Percentiles rank a stretch among this genome's conserved stretches.
Evolutionary conservation across 2,329 filamentous ascomycete species (phyloP).

Genomic region (Fusarium fracticaudum): DNA sequence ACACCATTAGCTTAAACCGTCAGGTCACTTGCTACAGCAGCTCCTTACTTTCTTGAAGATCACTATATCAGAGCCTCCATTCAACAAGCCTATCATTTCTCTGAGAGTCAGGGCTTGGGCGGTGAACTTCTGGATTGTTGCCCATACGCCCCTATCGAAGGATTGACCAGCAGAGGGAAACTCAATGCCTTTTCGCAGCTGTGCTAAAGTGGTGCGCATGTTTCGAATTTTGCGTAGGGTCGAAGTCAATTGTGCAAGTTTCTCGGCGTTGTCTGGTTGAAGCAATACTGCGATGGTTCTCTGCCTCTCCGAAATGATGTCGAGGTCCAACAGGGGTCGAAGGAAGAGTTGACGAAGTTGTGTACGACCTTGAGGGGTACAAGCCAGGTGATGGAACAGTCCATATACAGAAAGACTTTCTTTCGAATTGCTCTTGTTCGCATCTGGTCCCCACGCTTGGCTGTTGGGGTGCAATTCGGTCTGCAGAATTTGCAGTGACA

Average conservation of each 20-base stretch:
- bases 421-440: constrained; percentile 68
- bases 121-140: constrained; percentile 75
- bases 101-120: constrained; percentile 75
- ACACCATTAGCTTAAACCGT: background rate
- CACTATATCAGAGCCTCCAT: constrained; percentile 20
- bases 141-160: constrained; percentile 76
- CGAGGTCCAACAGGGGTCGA: constrained; percentile 75
- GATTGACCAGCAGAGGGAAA: constrained; percentile 57
- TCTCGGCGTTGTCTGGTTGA: constrained; percentile 70
- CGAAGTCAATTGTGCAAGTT: constrained; percentile 64
- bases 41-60: constrained; percentile 54
- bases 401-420: constrained; percentile 87
- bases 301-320: constrained; percentile 76
- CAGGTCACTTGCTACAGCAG: background rate
- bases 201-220: constrained; percentile 72
- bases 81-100: constrained; percentile 60
- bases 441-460: constrained; percentile 71
- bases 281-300: constrained; percentile 74
- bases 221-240: constrained; percentile 79
- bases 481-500: constrained; percentile 85
- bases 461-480: constrained; percentile 85
- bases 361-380: constrained; percentile 80
- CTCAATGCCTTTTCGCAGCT: constrained; percentile 82
- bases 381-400: constrained; percentile 78
- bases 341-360: constrained; percentile 83